Evolutionary conservation across 192 early-diverging fungal genomes (phyloP), one percentile per base, ranked within the genome.

Genomic region (Diversispora epigaea): DNA sequence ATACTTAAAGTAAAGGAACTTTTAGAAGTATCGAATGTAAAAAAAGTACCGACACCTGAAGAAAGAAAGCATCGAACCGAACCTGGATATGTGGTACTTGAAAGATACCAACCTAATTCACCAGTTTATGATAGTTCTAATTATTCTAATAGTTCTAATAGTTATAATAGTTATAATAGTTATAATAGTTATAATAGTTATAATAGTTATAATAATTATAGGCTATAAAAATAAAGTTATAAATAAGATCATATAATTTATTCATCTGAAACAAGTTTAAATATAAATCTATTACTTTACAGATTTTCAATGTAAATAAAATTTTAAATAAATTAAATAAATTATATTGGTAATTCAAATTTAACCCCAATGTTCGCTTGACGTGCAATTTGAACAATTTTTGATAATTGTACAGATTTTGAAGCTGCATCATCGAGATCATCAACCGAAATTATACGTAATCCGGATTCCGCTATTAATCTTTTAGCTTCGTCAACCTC

Each of bases 381-480:
- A 65, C 90, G 85, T 44, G 91, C 92, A 79, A 93, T 80, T 68
- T 88, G 83, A 63, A 94, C 91, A 83, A 96, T 94, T 69, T 92
- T 89, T 80, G 88, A 87, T 80, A 95, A 84, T 72, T 88, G 81
- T n/a, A 96, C 95, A 57, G 91, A 90, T 86, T 94, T 95, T 50
- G 80, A 82, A 25, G 98, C 96, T 63, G 98, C 98, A 80, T 94
- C 90, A 82, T 98, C 98, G 71, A 99, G 85, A 81, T 98, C 94
- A 80, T 99, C 96, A 75, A 91, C 89, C 62, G 96, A 87, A 84
- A 95, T 92, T 80, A 98, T 98, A 65, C 92, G 86, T 68, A 99
- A 89, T 32, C 93, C 94, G 67, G 93, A 96, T 78, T 96, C 90
- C 66, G 86, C 87, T 79, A 98, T 97, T 64, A 97, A 85, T 87